phyloP scores from a whole-genome alignment of 805 yeast genomes.

The Candida ascalaphidarum region DNA sequence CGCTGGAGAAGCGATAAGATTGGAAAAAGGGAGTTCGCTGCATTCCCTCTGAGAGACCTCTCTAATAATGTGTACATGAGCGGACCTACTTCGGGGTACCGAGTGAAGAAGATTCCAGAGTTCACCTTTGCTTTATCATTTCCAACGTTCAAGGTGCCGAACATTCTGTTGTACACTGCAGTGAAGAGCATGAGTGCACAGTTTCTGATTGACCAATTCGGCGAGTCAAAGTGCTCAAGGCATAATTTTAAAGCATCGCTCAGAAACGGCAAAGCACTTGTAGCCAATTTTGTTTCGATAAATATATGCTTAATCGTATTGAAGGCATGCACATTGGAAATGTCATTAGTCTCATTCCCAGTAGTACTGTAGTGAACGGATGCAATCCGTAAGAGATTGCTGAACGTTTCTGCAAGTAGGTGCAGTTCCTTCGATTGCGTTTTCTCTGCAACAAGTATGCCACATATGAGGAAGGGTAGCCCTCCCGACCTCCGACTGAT shows the following conservation, averaged over 20 bases:
- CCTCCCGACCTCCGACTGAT: constrained; percentile 93
- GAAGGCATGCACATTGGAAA: constrained; percentile 92
- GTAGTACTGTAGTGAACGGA: constrained; percentile 38
- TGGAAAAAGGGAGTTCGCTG: constrained; percentile 46
- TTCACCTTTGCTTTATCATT: constrained; percentile 29
- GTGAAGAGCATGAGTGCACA: constrained; percentile 92
- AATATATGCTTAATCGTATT: constrained; percentile 75
- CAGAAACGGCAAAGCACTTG: constrained; percentile 39
- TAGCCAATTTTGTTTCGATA: constrained; percentile 60
- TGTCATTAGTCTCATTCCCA: constrained; percentile 44
- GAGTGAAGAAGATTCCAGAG: constrained; percentile 65
- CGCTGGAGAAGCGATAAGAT: constrained; percentile 65
- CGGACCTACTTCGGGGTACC: constrained; percentile 44
- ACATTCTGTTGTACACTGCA: constrained; percentile 70
- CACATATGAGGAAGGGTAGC: constrained; percentile 71
- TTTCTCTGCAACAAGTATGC: constrained; percentile 47
- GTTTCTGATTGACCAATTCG: constrained; percentile 80
- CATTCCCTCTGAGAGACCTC: constrained; percentile 13
- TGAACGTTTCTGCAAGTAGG: constrained; percentile 43
- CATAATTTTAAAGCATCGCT: constrained; percentile 46
- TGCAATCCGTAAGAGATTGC: constrained; percentile 47
- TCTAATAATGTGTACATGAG: constrained; percentile 38
- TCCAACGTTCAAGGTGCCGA: constrained; percentile 47
- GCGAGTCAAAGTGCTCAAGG: constrained; percentile 52
- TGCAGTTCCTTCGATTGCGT: constrained; percentile 14